Base-by-base conservation (phyloP, 371 early-diverging fungal species). In the Chytridium lagenaria region DNA sequence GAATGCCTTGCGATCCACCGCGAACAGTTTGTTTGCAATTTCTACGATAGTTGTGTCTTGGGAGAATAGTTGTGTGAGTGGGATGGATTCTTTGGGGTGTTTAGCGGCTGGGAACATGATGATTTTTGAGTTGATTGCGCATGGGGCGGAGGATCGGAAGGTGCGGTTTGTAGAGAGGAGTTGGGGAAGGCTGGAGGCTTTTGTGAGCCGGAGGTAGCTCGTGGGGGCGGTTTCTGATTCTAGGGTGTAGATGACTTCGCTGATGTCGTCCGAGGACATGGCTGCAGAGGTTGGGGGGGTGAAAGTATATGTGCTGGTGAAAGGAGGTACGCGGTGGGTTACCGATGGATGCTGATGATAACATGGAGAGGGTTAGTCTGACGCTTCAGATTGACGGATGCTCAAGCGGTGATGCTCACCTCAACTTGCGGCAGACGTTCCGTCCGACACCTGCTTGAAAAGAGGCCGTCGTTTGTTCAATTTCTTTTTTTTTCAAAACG, bases 121-220 rank as follows among this genome's bases (percentile, higher is more conserved):
- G 33, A 37, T 31, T 7, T 36, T 15, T 7, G 34, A 31, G 2
- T 23, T 3, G 19, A 23, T 31, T 7, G 63, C 33, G 10, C 26
- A 28, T 15, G 36, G 30, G 3, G 26, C 31, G 12, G 63, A 31
- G 23, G 12, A 2, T 30, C 63, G 63, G 36, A 63, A 63, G 63
- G 34, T 23, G 19, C 63, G 63, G 63, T 63, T 63, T 3, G 63
- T 31, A 7, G 30, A 10, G 34, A 63, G 63, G 34, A 63, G 63
- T 15, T 15, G 2, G 5, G 30, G 36, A 36, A 16, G 3, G 63
- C 10, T 63, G 37, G 12, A 12, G 31, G 63, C 12, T 37, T 63
- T 63, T 26, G 36, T 36, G 63, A 63, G 30, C 33, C 63, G 33
- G 36, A 63, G 63, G 55, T 55, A 12, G 7, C 7, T 7, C 12